Evolutionary conservation across 2,329 filamentous ascomycete genomes (phyloP), one percentile per base, ranked within the genome.

Genomic region (Talaromyces sp.): DNA sequence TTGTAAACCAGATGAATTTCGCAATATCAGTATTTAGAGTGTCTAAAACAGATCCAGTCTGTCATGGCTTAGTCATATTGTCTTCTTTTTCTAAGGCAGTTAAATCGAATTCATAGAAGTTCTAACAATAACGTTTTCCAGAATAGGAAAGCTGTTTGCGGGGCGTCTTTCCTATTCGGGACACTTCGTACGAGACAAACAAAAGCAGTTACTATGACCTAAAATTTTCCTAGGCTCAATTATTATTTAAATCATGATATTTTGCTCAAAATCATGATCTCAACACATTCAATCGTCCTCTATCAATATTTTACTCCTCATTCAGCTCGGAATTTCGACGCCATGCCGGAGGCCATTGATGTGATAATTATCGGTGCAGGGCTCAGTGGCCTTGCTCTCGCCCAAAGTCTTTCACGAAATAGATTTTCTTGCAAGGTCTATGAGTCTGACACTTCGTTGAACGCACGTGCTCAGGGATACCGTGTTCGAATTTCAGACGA

Each of bases 401-500:
- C 53, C 2, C 53, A 41, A 21, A 55, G 29, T 4, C 53, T 55
- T 9, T 55, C 53, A 26, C 19, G 41, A 7, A 55, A 55, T 24
- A 26, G n/a, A n/a, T n/a, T 55, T 38, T 55, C 53, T 41, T 55
- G n/a, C 19, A 55, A 11, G 4, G 3, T 55, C 6, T 55, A 55
- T 21, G 53, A 55, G 29, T 41, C 53, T 14, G 53, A 55, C 19
- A 4, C n/a, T 26, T 55, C 53, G 5, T 21, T 55, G 19, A 17
- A 14, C 29, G 52, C 52, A 13, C 53, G 31, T 14, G 6, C 31
- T n/a, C 53, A 55, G 31, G 53, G 53, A 19, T 55, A 55, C 5
- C 53, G 53, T 17, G 53, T 55, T 38, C 53, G 53, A 24, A 55
- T 55, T 14, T 55, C 53, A 38, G 53, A 55, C 24, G 53, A 55